Evolutionary conservation across 768 basidiomycete genomes (phyloP), one percentile per base, ranked within the genome.

Genomic region (Leccinum variicolor): DNA sequence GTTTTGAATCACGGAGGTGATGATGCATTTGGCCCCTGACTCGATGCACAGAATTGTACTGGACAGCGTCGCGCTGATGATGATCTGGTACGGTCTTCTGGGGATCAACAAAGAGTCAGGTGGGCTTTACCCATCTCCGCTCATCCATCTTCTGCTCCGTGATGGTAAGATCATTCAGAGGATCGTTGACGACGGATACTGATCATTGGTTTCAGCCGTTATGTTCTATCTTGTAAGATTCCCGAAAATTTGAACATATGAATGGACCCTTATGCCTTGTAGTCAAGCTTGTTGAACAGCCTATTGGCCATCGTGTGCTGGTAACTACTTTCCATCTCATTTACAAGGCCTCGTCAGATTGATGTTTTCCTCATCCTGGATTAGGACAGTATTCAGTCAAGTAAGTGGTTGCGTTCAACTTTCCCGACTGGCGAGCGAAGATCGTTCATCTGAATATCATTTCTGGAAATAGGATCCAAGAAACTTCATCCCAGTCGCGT

Each of bases 401-500:
- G 39, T 41, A 41, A 41, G 39, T 41, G 6, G 6, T 23, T 46
- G 6, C 14, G 21, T 23, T 14, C 52, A 15, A 58, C 1, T 17
- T 28, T n/a, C 41, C n/a, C 41, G 11, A 46, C 13, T 5, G 14
- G 13, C 21, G 14, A 46, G 21, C 14, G 23, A 46, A 6, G 14
- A 46, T 11, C 10, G 11, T 23, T 31, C 31, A 31, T 31, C 31
- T 25, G 25, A 31, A 31, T 31, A 31, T 31, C 15, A 17, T 48
- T 48, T 14, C 25, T 25, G 26, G 45, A 54, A 46, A 46, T 28
- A 67, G 66, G 50, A 59, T 29, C 59, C 66, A 8, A 53, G 49
- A 50, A 23, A 45, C 39, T 46, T 63, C 11, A 50, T 67, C 31
- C 21, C 19, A 8, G 8, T 58, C 34, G 59, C 29, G 29, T 50